Evolutionary conservation across 805 yeast species (phyloP), one percentile per base, ranked within the genome.

Genomic region (Metschnikowia kofuensis): DNA sequence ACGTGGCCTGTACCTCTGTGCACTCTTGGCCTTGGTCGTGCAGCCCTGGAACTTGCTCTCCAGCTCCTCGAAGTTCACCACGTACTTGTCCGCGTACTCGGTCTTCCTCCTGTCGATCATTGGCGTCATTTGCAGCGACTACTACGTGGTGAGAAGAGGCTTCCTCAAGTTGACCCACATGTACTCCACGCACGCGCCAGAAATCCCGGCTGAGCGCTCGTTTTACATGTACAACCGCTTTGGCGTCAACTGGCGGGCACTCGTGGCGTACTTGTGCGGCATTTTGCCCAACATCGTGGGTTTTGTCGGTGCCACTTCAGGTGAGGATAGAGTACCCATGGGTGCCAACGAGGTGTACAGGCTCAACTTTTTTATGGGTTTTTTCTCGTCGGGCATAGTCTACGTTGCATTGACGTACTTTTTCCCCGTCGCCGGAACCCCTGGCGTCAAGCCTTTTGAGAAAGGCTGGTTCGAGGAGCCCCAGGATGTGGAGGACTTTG

Each of bases 191-290:
- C 46, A 50, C 32, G 71, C 70, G 4, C 74, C 75, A 6, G 74
- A 68, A 49, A 57, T 65, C 44, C 60, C 60, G 27, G 38, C 53
- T 1, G 43, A 49, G 13, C 53, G 50, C 27, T 69, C 76, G 7
- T 65, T 70, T 48, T 90, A 89, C 69, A 77, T 77, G 68, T 89
- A 79, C 68, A 76, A 78, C 59, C 67, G 60, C 30, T 67, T 72
- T 42, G 96, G 96, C 36, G 58, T 80, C 65, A 88, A 89, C 63
- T 87, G 95, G 94, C 77, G 96, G 64, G 96, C 92, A 1, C 83
- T 80, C 56, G 80, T 76, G 31, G 94, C 96, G 1, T 89, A 89
- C 64, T 64, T 89, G 55, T 76, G 84, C 56, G 96, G 96, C 47
- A 84, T 90, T 50, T 71, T 82, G 34, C 94, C 96, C 41, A 89